phyloP scores from a whole-genome alignment of 2,329 filamentous ascomycete species.

The Aspergillus floridensis region DNA sequence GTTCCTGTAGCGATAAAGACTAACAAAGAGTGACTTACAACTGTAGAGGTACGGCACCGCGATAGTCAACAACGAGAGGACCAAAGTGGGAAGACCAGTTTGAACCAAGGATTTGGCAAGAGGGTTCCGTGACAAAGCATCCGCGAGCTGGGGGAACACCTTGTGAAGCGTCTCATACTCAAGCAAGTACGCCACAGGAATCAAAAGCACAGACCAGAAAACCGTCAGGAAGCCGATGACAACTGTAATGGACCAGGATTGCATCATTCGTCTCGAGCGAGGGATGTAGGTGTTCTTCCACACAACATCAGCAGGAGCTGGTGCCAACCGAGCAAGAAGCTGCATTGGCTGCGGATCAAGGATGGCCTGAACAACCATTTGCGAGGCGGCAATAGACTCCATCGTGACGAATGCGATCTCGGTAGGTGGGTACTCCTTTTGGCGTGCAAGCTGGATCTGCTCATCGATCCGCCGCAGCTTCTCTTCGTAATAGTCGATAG shows the following conservation, averaged over 20 bases:
- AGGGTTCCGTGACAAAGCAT: slow-evolving; percentile 64
- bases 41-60: slow-evolving; percentile 93
- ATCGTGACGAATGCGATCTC: slow-evolving; percentile 94
- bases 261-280: slow-evolving; percentile 68
- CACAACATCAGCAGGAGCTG: slow-evolving; percentile 86
- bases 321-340: slow-evolving; percentile 79
- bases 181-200: slow-evolving; percentile 73
- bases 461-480: slow-evolving; percentile 76
- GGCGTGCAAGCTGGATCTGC: slow-evolving; percentile 66
- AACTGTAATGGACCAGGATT: slow-evolving; percentile 79
- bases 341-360: slow-evolving; percentile 86
- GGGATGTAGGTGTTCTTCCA: slow-evolving; percentile 91
- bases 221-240: slow-evolving; percentile 81
- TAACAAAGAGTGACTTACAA: slow-evolving; percentile 50
- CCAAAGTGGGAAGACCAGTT: slow-evolving; percentile 80
- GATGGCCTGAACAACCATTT: slow-evolving; percentile 95
- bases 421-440: slow-evolving; percentile 72
- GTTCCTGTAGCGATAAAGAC: neutral
- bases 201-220: slow-evolving; percentile 82
- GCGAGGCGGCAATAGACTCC: slow-evolving; percentile 86
- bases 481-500: slow-evolving; percentile 92
- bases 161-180: slow-evolving; percentile 77
- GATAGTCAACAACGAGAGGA: slow-evolving; percentile 83
- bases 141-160: slow-evolving; percentile 67
- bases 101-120: slow-evolving; percentile 75